Conservation (phyloP, 2,329 filamentous ascomycete species). For the Fusarium sp. region DNA sequence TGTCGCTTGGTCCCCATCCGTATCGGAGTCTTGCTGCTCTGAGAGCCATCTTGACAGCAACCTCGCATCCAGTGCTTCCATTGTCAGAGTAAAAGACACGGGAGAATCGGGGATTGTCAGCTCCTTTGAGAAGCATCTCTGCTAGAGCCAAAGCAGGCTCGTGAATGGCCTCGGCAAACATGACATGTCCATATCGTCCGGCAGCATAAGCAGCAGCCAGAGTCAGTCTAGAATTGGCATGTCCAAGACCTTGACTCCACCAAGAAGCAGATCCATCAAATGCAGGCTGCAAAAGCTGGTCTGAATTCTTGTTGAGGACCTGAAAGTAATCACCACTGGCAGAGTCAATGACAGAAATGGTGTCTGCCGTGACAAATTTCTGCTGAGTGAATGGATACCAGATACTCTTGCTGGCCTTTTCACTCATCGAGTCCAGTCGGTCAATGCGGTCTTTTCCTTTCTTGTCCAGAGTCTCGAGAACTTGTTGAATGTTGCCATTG, state of each 20-base stretch:
- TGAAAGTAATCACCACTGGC: conserved; percentile 85
- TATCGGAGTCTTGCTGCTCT: conserved; percentile 76
- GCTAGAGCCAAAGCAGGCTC: conserved; percentile 80
- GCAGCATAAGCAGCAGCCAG: conserved; percentile 84
- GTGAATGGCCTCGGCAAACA: conserved; percentile 87
- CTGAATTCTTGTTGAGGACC: conserved; percentile 50
- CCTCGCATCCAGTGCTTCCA: conserved; percentile 84
- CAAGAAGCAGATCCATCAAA: conserved; percentile 90
- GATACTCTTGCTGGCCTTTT: conserved; percentile 72
- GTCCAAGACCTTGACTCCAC: conserved; percentile 92
- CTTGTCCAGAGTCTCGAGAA: conserved; percentile 64
- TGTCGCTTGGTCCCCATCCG: conserved; percentile 68
- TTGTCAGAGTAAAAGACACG: conserved; percentile 89
- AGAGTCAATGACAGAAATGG: conserved; percentile 82
- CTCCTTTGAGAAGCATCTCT: conserved; percentile 68
- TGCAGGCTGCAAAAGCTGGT: conserved; percentile 59
- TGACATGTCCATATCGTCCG: conserved; percentile 87
- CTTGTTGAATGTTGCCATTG: conserved; percentile 52
- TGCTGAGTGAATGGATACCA: conserved; percentile 95
- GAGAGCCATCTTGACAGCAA: conserved; percentile 87
- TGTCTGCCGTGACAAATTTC: conserved; percentile 67
- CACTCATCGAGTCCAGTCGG: conserved; percentile 70
- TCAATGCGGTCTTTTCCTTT: conserved; percentile 68
- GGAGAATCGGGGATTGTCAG: conserved; percentile 73
- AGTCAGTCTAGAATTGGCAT: conserved; percentile 78